A percentile compares a stretch with the other conserved stretches of the same genome.
phyloP scores from a whole-genome alignment of 2,329 filamentous ascomycete genomes.

The Sporothrix pseudoabietina region DNA sequence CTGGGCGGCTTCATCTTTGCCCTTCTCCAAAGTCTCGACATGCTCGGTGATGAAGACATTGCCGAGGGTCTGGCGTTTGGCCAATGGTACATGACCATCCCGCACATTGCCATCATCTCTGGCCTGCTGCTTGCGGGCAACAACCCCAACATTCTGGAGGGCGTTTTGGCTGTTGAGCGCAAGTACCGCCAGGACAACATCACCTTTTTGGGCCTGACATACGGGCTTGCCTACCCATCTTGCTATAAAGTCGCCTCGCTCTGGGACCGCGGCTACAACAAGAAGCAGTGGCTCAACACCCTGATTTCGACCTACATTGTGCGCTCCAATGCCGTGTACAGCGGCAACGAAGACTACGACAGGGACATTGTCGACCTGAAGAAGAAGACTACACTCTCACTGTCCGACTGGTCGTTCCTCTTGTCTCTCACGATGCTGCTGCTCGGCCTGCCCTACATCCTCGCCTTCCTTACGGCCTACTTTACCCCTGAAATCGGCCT shows the following conservation, averaged over 20 bases:
- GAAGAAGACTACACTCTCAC: slow-evolving; percentile 30
- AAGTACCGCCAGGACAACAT: slow-evolving; percentile 30
- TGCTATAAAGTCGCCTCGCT: slow-evolving; percentile 39
- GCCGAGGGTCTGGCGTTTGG: slow-evolving; percentile 34
- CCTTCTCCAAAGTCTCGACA: slow-evolving; percentile 33
- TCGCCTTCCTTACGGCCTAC: slow-evolving; percentile 37
- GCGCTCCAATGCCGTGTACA: slow-evolving; percentile 15
- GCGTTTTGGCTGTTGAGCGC: slow-evolving; percentile 35
- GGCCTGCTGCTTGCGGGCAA: slow-evolving; percentile 39
- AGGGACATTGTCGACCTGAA: slow-evolving; percentile 33
- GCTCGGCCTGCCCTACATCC: slow-evolving; percentile 34
- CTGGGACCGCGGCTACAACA: slow-evolving; percentile 38
- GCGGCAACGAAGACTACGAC: slow-evolving; percentile 25
- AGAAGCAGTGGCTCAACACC: slow-evolving; percentile 37
- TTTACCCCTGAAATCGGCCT: slow-evolving; percentile 37
- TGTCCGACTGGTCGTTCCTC: slow-evolving; percentile 35
- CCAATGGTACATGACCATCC: slow-evolving; percentile 38
- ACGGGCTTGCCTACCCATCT: slow-evolving; percentile 37
- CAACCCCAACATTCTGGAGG: slow-evolving; percentile 40
- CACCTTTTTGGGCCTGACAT: slow-evolving; percentile 32
- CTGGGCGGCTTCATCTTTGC: slow-evolving; percentile 39
- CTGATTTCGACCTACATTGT: slow-evolving; percentile 32
- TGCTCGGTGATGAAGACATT: slow-evolving; percentile 34
- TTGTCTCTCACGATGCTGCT: slow-evolving; percentile 33
- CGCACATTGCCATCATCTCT: slow-evolving; percentile 39